These are phyloP conservation scores for Inosperma sp. DNA, from an alignment of 768 basidiomycete genomes.

Conservation along the genomic window DNA sequence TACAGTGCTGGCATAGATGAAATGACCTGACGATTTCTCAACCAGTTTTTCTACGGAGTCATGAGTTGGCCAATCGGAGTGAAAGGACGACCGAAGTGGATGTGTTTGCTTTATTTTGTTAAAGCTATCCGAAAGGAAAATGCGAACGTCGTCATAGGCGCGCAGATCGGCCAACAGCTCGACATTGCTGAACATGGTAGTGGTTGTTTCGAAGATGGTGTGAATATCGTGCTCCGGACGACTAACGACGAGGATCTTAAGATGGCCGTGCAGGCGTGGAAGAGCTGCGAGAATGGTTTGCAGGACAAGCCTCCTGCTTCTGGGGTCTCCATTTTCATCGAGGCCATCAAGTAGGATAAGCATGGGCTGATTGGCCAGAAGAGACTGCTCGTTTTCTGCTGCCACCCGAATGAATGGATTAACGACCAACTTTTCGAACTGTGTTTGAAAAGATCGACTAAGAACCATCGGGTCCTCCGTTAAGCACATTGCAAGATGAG, in stretches of 20 bases:
- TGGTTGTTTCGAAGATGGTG: background rate
- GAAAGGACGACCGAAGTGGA: background rate
- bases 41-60: too few species aligned
- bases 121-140: background rate
- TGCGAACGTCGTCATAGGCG: too few species aligned
- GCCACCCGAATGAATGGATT: background rate
- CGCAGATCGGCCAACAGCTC: too few species aligned
- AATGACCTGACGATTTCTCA: too few species aligned
- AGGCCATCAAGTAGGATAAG: conserved; percentile 10
- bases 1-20: too few species aligned
- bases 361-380: background rate
- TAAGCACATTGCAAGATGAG: background rate
- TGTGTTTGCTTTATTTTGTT: background rate
- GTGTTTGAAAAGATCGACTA: conserved; percentile 5
- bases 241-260: conserved; percentile 12
- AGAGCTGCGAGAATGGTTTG: background rate
- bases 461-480: background rate
- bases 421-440: conserved; percentile 7
- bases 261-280: background rate
- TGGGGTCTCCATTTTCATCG: conserved; percentile 3
- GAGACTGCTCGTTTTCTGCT: background rate
- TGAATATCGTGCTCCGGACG: conserved; percentile 6
- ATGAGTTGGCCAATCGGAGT: too few species aligned
- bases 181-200: too few species aligned
- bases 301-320: background rate